These are phyloP conservation scores for California macrophylla DNA, from an alignment of 441 rosid genomes.

Conservation along the genomic window DNA sequence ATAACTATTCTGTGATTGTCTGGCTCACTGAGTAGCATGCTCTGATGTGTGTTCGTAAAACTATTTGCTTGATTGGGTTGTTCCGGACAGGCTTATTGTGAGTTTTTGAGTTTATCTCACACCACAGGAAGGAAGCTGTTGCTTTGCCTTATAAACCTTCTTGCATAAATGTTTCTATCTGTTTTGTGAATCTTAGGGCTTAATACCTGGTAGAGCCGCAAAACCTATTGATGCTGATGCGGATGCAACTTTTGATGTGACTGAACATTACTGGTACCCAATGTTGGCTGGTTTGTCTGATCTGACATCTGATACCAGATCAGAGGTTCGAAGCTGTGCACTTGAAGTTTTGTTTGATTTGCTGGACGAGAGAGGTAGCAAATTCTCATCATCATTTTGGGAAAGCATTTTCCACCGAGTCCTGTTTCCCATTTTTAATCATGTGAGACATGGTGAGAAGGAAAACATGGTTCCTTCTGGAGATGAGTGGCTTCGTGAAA, in stretches of 20 bases:
- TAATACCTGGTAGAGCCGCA: constrained; percentile 87
- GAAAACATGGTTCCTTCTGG: constrained; percentile 66
- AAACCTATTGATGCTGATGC: constrained; percentile 54
- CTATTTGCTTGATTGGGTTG: neutral
- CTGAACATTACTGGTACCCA: constrained; percentile 98
- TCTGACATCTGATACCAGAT: constrained; percentile 85
- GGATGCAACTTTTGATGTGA: constrained; percentile 66
- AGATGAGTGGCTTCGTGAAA: constrained; percentile 89
- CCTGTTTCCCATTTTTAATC: constrained; percentile 96
- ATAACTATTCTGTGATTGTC: neutral
- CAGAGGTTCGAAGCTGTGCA: constrained; percentile 95
- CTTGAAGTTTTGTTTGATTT: constrained; percentile 97
- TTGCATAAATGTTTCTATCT: constrained; percentile 13
- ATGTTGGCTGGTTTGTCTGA: constrained; percentile 99
- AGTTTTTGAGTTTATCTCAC: neutral
- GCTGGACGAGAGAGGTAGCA: constrained; percentile 93
- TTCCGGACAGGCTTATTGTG: neutral
- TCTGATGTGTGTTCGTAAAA: neutral
- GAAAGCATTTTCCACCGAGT: constrained; percentile 97
- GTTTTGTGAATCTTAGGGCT: constrained; percentile 55
- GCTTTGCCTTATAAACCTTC: constrained; percentile 10
- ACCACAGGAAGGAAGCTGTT: constrained; percentile 4
- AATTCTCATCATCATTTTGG: constrained; percentile 93
- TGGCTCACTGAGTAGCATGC: neutral
- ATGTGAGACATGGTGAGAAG: constrained; percentile 88